A percentile compares a stretch with the other conserved stretches of the same genome.
These are phyloP conservation scores for Begonia loranthoides DNA, from an alignment of 306 rosid genomes.

Conservation along the genomic window DNA sequence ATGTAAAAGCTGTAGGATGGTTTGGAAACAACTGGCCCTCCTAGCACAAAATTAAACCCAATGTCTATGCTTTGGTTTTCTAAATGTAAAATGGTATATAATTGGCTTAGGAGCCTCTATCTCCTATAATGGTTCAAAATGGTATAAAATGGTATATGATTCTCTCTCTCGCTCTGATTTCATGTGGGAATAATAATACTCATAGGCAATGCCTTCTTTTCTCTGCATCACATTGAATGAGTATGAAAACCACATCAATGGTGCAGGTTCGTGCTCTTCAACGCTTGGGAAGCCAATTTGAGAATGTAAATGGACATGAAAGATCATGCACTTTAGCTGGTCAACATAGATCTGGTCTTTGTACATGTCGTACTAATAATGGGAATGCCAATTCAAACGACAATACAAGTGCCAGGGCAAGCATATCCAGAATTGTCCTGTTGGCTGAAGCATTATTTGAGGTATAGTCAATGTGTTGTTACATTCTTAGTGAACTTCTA, in stretches of 20 bases:
- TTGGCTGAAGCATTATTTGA: conserved; percentile 97
- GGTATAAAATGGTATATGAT: too few relatives aligned
- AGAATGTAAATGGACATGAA: conserved; percentile 88
- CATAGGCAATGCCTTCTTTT: conserved; percentile 46
- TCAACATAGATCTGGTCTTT: conserved; percentile 81
- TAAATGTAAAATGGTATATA: neutral
- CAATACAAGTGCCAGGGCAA: conserved; percentile 81
- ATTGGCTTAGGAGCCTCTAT: too few relatives aligned
- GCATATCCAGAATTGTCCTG: conserved; percentile 98
- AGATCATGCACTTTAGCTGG: conserved; percentile 83
- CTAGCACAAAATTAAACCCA: too few relatives aligned
- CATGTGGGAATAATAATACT: too few relatives aligned
- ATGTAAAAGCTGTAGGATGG: too few relatives aligned
- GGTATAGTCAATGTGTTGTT: conserved; percentile 36
- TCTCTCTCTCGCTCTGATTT: too few relatives aligned
- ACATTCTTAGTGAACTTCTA: conserved; percentile 13
- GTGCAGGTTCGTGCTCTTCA: conserved; percentile 96
- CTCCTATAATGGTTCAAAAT: neutral
- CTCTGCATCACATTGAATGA: neutral
- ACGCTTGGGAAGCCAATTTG: conserved; percentile 88
- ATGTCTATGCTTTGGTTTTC: conserved; percentile 16
- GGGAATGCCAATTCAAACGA: conserved; percentile 47
- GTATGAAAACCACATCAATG: conserved; percentile 28
- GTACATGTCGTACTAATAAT: conserved; percentile 52
- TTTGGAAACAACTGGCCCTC: too few relatives aligned